These are phyloP conservation scores for Choricystis sp. DNA, from an alignment of 139 green algal genomes.

Conservation along the genomic window DNA sequence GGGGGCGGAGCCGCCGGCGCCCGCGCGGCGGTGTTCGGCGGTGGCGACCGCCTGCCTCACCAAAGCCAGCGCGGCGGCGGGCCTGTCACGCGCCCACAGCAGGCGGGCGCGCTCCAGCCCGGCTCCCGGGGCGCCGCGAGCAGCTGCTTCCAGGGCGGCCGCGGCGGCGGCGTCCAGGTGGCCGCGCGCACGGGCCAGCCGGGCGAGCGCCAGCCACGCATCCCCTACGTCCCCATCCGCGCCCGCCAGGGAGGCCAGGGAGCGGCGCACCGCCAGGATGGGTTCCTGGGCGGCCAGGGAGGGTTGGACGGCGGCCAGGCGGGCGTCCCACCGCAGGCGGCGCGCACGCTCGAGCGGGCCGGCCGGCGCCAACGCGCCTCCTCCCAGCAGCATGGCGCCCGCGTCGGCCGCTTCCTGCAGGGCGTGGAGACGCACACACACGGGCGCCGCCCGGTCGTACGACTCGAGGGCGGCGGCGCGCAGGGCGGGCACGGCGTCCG, in stretches of 20 bases:
- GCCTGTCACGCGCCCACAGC: constrained; percentile 57
- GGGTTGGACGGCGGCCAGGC: constrained; percentile 45
- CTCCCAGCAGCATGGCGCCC: constrained; percentile 11
- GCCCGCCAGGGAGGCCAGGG: constrained; percentile 42
- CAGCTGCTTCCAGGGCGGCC: constrained; percentile 64
- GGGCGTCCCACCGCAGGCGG: constrained; percentile 49
- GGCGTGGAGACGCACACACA: constrained; percentile 73
- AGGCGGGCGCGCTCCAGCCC: constrained; percentile 65
- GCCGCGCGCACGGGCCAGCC: constrained; percentile 59
- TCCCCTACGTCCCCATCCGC: constrained; percentile 31
- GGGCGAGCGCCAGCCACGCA: constrained; percentile 65
- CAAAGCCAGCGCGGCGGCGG: constrained; percentile 38
- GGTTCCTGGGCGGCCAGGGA: constrained; percentile 54
- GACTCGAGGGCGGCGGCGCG: constrained; percentile 53
- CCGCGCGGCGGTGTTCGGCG: not conserved
- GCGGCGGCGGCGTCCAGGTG: constrained; percentile 68
- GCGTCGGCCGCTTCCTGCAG: constrained; percentile 38
- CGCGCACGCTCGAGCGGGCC: constrained; percentile 21
- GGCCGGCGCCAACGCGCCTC: not conserved
- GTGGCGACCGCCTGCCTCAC: constrained; percentile 25
- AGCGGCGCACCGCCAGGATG: constrained; percentile 59
- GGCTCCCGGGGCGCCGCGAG: constrained; percentile 20
- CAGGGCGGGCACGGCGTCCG: constrained; percentile 51
- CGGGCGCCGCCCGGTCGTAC: constrained; percentile 72
- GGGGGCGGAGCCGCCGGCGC: not conserved